phyloP scores from a whole-genome alignment of 2,329 filamentous ascomycete genomes.

The Talaromyces sp. region DNA sequence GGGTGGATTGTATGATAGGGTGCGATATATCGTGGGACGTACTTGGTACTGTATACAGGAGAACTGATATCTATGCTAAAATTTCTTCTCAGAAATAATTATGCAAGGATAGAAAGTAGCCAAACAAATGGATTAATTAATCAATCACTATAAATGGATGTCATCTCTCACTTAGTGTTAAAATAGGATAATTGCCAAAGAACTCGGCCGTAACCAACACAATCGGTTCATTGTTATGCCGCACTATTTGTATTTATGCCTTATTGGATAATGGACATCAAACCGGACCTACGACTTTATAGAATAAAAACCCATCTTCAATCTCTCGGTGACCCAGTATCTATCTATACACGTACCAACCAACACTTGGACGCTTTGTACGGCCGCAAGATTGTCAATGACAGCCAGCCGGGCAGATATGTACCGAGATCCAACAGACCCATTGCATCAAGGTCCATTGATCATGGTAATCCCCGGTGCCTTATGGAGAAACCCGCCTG shows the following conservation, averaged over 20 bases:
- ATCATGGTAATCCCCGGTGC: background rate
- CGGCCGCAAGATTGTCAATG: background rate
- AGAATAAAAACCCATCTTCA: background rate
- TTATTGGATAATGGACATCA: no score
- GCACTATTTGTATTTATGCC: background rate
- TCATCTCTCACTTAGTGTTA: no score
- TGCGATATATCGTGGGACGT: background rate
- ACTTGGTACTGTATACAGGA: background rate
- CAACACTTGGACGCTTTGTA: background rate
- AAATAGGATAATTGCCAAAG: background rate
- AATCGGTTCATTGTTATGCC: background rate
- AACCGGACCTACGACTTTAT: background rate
- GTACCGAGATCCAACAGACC: background rate
- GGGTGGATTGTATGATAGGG: background rate
- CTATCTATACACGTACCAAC: background rate
- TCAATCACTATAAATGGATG: background rate
- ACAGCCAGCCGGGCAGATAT: background rate
- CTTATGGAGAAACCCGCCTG: no score
- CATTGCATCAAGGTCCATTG: background rate
- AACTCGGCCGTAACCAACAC: background rate
- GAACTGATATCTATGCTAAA: background rate
- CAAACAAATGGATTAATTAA: background rate
- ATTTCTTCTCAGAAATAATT: background rate
- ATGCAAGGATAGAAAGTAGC: background rate
- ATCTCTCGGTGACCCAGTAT: background rate